A percentile compares a stretch with the other conserved stretches of the same genome.
Conservation (phyloP, 1,139 yeast species). For the Sugiyamaella paludigena region DNA sequence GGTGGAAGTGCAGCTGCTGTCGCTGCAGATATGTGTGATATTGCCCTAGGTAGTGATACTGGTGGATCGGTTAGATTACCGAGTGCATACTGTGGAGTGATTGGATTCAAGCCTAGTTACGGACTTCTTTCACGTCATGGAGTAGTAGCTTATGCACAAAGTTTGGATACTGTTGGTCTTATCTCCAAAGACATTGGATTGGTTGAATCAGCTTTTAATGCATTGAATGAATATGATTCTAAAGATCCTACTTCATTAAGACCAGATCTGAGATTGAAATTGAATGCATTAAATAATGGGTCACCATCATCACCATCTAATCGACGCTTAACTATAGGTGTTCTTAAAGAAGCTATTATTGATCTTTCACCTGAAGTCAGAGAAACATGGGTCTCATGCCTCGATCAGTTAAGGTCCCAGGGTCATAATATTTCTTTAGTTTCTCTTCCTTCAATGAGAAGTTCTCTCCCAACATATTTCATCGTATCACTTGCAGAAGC, state of each 20-base stretch:
- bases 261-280: constrained; percentile 26
- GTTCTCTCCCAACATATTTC: constrained; percentile 79
- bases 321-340: constrained; percentile 54
- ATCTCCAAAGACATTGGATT: constrained; percentile 50
- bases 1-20: constrained; percentile 97
- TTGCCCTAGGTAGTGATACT: constrained; percentile 86
- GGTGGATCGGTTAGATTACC: constrained; percentile 96
- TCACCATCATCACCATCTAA: constrained; percentile 9
- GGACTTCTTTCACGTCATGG: constrained; percentile 93
- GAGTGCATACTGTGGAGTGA: constrained; percentile 77
- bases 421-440: constrained; percentile 63
- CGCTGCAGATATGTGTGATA: constrained; percentile 63
- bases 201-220: constrained; percentile 50
- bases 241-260: constrained; percentile 80
- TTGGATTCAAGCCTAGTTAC: constrained; percentile 90
- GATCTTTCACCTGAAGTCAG: constrained; percentile 53
- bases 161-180: constrained; percentile 91
- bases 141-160: constrained; percentile 87
- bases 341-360: constrained; percentile 63
- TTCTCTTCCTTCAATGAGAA: constrained; percentile 64
- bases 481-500: constrained; percentile 93
- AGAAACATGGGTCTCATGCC: constrained; percentile 46
- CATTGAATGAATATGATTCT: constrained; percentile 59
- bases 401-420: constrained; percentile 43
- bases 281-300: constrained; percentile 21